Evolutionary conservation across 169 alveolate genomes (phyloP).

Genomic region (Cryptosporidium baileyi): DNA sequence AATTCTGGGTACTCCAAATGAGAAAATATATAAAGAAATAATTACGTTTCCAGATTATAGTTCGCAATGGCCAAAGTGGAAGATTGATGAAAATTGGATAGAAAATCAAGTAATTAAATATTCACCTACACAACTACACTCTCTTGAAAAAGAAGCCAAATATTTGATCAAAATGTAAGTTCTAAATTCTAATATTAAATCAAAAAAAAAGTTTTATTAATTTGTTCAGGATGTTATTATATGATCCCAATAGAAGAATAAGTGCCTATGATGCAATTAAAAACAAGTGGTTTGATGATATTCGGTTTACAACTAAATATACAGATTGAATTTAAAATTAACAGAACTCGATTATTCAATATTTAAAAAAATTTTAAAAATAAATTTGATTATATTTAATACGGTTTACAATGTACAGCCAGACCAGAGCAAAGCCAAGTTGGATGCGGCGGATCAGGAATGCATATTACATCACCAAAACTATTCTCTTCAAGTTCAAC

Average conservation of each 20-base stretch:
- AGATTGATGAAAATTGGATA: slow-evolving; percentile 57
- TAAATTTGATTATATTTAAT: neutral
- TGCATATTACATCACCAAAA: slow-evolving; percentile 51
- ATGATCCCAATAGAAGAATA: slow-evolving; percentile 65
- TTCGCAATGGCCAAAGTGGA: slow-evolving; percentile 59
- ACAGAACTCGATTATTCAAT: neutral
- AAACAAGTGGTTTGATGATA: slow-evolving; percentile 56
- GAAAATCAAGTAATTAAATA: slow-evolving; percentile 16
- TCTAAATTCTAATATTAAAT: neutral
- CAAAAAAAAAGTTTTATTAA: neutral
- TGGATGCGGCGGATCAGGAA: slow-evolving; percentile 64
- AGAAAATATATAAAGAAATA: slow-evolving; percentile 51
- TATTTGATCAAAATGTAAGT: slow-evolving; percentile 60
- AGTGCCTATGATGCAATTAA: slow-evolving; percentile 49
- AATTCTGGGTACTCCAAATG: slow-evolving; percentile 90
- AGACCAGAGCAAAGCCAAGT: slow-evolving; percentile 65
- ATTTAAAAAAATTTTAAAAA: neutral
- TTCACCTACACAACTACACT: slow-evolving; percentile 6
- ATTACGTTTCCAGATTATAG: slow-evolving; percentile 40
- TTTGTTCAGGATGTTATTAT: slow-evolving; percentile 39
- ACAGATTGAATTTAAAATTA: neutral
- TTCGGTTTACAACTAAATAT: neutral
- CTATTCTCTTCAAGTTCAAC: slow-evolving; percentile 40
- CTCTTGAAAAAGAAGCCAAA: slow-evolving; percentile 22
- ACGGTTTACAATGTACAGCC: slow-evolving; percentile 48